Percentiles rank a stretch among this genome's conserved stretches.
These are phyloP conservation scores for Purshia tridentata DNA, from an alignment of 306 rosid species.

Conservation along the genomic window DNA sequence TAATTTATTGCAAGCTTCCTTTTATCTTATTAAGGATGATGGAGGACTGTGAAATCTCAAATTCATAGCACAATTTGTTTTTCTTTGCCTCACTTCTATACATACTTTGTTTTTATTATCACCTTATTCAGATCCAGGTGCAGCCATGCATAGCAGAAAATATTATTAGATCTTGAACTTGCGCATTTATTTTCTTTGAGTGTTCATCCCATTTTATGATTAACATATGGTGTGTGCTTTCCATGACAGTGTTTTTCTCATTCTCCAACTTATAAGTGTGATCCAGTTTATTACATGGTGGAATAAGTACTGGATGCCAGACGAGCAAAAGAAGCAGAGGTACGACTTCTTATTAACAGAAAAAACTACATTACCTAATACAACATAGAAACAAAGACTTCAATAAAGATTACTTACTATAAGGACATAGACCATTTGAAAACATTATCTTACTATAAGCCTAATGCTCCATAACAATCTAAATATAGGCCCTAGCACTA, in stretches of 20 bases:
- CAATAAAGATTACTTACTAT: neutral
- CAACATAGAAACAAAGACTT: neutral
- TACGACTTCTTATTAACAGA: constrained; percentile 20
- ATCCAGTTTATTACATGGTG: constrained; percentile 84
- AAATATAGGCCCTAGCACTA: neutral
- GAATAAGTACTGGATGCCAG: constrained; percentile 86
- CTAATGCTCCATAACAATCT: neutral
- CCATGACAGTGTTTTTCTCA: constrained; percentile 46
- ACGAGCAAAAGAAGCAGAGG: constrained; percentile 63
- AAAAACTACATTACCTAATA: neutral
- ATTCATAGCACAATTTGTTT: neutral
- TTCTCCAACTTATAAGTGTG: constrained; percentile 73
- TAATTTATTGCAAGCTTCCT: no score
- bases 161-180: neutral
- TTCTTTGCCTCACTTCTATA: neutral
- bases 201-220: constrained; percentile 1
- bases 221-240: constrained; percentile 18
- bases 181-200: neutral
- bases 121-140: neutral
- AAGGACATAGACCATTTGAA: neutral
- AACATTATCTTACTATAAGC: neutral
- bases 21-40: neutral
- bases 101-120: neutral
- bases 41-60: neutral
- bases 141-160: neutral